phyloP scores from a whole-genome alignment of 2,329 filamentous ascomycete genomes.

The Exophiala dermatitidis region DNA sequence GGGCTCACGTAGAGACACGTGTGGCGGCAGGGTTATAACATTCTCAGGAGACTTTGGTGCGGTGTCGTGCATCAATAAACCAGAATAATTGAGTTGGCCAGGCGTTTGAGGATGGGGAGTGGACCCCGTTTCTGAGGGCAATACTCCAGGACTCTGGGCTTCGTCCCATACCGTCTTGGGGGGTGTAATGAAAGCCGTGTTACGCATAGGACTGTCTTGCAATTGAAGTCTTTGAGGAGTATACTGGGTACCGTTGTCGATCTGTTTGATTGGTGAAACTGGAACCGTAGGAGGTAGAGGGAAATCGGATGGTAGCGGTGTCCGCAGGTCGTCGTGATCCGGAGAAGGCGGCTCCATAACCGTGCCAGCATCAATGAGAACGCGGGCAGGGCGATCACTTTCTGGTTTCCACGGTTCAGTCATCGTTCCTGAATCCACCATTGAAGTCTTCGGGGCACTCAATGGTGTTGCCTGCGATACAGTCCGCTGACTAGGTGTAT shows the following conservation, averaged over 20 bases:
- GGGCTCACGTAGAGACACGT: conserved; percentile 5
- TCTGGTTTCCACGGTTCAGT: conserved; percentile 51
- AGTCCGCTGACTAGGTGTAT: conserved; percentile 18
- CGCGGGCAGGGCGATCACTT: conserved; percentile 20
- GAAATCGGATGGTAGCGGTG: conserved; percentile 21
- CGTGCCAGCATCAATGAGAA: conserved; percentile 17
- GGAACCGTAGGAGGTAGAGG: conserved; percentile 26
- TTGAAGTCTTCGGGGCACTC: conserved; percentile 33
- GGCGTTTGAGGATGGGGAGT: conserved; percentile 11
- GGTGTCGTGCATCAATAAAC: conserved; percentile 27
- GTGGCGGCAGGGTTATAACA: conserved; percentile 1
- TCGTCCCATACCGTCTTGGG: conserved; percentile 39
- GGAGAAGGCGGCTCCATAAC: conserved; percentile 19
- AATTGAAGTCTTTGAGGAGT: conserved; percentile 34
- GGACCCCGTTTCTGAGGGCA: conserved; percentile 1
- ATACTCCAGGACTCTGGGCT: conserved; percentile 38
- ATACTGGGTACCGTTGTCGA: conserved; percentile 39
- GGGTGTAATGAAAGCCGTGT: conserved; percentile 32
- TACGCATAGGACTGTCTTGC: conserved; percentile 29
- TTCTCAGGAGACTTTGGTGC: conserved; percentile 18
- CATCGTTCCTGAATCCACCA: conserved; percentile 58
- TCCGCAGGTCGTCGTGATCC: conserved; percentile 2
- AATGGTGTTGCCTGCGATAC: conserved; percentile 4
- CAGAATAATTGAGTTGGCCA: conserved; percentile 28
- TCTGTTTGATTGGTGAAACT: conserved; percentile 28